phyloP scores from a whole-genome alignment of 176 grass and related monocot species.

The Oryza punctata region DNA sequence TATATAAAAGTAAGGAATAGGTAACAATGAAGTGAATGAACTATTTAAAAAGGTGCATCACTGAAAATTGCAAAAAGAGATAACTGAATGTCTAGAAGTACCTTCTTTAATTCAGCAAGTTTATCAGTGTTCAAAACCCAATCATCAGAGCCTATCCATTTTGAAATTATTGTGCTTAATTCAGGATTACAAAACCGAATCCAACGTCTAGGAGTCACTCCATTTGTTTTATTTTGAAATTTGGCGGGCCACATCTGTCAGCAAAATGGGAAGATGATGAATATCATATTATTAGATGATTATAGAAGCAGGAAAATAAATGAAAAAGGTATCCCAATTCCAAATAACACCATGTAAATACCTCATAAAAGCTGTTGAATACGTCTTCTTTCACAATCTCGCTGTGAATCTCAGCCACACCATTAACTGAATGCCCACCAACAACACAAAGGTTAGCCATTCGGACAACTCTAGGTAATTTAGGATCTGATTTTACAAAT shows the following conservation, averaged over 20 bases:
- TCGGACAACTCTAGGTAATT: slow-evolving; percentile 70
- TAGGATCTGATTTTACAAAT: slow-evolving; percentile 71
- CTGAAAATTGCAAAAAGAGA: neutral
- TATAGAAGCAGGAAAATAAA: slow-evolving; percentile 18
- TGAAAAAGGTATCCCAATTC: neutral
- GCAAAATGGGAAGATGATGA: slow-evolving; percentile 31
- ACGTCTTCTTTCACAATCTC: slow-evolving; percentile 99
- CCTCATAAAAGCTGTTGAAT: slow-evolving; percentile 95
- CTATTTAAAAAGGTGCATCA: neutral
- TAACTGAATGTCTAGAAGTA: slow-evolving; percentile 30
- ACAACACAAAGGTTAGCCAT: slow-evolving; percentile 99
- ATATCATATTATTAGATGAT: neutral
- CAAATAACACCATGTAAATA: slow-evolving; percentile 45
- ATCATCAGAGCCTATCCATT: slow-evolving; percentile 92
- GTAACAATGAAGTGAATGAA: neutral
- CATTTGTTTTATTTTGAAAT: slow-evolving; percentile 99
- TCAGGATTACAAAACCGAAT: slow-evolving; percentile 94
- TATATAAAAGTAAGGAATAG: slow-evolving; percentile 21
- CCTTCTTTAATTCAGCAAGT: slow-evolving; percentile 78
- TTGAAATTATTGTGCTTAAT: slow-evolving; percentile 83
- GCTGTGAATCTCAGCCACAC: slow-evolving; percentile 97
- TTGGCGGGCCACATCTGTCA: slow-evolving; percentile 91
- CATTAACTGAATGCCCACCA: slow-evolving; percentile 92
- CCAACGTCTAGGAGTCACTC: slow-evolving; percentile 98
- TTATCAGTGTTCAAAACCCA: slow-evolving; percentile 93